A percentile compares a stretch with the other conserved stretches of the same genome.
Evolutionary conservation across 2,329 filamentous ascomycete species (phyloP).

Genomic region (Sporothrix pseudoabietina): DNA sequence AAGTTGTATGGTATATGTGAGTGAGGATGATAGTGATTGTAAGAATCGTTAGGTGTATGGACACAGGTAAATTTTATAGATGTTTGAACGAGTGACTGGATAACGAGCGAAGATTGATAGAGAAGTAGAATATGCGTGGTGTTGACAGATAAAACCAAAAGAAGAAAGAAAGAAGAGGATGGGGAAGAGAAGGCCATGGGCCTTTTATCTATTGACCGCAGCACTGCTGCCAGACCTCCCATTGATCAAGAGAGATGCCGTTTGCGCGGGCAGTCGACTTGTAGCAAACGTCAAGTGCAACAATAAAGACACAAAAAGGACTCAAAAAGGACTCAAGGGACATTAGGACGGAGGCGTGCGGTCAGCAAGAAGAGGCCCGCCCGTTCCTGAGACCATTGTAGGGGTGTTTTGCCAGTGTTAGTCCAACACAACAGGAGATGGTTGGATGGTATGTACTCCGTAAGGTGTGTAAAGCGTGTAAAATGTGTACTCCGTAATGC

Average conservation of each 20-base stretch:
- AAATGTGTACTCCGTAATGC: background rate
- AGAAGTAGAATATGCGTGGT: background rate
- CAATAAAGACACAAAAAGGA: no score
- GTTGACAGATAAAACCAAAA: background rate
- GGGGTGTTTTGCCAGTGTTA: background rate
- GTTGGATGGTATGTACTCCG: background rate
- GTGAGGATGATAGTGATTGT: background rate
- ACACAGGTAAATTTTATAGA: background rate
- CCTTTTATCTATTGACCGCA: constrained; percentile 8
- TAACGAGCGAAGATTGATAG: constrained; percentile 20
- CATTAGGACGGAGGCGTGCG: constrained; percentile 5
- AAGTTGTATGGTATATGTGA: background rate
- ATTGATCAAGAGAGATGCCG: background rate
- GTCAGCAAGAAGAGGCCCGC: constrained; percentile 6
- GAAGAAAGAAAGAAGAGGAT: background rate
- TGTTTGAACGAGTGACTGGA: constrained; percentile 19
- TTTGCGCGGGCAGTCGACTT: constrained; percentile 5
- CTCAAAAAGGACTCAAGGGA: background rate
- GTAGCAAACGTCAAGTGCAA: background rate
- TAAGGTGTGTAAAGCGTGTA: background rate
- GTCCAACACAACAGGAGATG: background rate
- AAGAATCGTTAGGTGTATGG: background rate
- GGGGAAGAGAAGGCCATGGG: background rate
- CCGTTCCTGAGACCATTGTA: background rate
- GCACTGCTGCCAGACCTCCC: background rate